Base-by-base conservation (phyloP, 257 asterid genomes). In the Buddleja alternifolia region DNA sequence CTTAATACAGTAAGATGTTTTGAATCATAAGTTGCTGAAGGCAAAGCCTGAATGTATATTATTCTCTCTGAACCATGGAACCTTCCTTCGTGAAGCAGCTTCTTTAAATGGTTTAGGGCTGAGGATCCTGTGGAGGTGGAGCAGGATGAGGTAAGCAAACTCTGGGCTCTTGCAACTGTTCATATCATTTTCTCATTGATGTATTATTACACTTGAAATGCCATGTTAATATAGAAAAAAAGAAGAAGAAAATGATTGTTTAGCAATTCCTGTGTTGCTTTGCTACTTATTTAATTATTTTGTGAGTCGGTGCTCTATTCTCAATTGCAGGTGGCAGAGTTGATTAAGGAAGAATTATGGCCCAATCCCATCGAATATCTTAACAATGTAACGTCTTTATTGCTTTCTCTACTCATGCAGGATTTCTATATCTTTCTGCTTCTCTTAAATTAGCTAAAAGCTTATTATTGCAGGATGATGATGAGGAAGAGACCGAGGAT, bases 321-420 rank as follows among this genome's bases (percentile, higher is more conserved):
- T 36, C 16, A 72, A 73, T 48, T 77, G 81, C 81, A 83, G 92
- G 84, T 83, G 61, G 92, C 84, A 0, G 86, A 79, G 55, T 70
- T 83, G 21, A 81, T 83, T 23, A 79, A 75, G 88, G 84, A 84
- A 42, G 93, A 86, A 17, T 52, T 86, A 40, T 86, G 93, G 89
- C 82, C 85, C 23, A 80, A 81, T 76, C 88, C 89, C 21, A 70
- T 86, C 21, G 79, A 74, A 71, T 77, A 75, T 68, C 68, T 80
- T 19, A 69, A 75, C 77, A 71, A 51, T 65, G 93, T 81, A 76
- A 75, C 11, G 25, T 59, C 16, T 46, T 69, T 23, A 16, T 16
- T 14, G 14, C 45, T 58, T 23, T 15, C 19, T 60, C 41, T 29
- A 58, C 34, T 47, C 19, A 37, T 34, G 6, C 47, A 17, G 14